Conservation (phyloP, 2,329 filamentous ascomycete species). For the Ciborinia camelliae region DNA sequence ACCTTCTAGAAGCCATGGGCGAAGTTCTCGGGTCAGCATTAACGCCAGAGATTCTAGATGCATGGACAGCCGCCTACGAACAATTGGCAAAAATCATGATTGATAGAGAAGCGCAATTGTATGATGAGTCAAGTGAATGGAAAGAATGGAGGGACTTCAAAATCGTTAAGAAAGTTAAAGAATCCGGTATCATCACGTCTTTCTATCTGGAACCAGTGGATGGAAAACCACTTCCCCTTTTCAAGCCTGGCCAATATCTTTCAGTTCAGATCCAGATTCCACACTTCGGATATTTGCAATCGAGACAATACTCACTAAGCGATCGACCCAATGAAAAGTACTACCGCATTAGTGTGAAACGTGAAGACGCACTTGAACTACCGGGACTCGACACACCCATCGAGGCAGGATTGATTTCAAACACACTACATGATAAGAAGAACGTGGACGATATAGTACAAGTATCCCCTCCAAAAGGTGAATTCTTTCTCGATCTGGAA, state of each 20-base stretch:
- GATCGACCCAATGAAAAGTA: slow-evolving; percentile 51
- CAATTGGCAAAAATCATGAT: slow-evolving; percentile 71
- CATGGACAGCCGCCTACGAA: slow-evolving; percentile 70
- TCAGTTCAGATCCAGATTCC: slow-evolving; percentile 61
- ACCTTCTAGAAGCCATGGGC: slow-evolving; percentile 65
- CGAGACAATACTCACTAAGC: slow-evolving; percentile 72
- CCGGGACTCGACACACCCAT: not conserved
- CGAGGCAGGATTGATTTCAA: slow-evolving; percentile 30
- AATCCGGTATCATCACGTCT: slow-evolving; percentile 60
- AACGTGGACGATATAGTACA: slow-evolving; percentile 51
- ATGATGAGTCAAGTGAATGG: slow-evolving; percentile 49
- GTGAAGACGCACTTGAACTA: slow-evolving; percentile 41
- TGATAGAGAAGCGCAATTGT: slow-evolving; percentile 58
- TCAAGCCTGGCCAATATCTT: slow-evolving; percentile 70
- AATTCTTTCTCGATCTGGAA: slow-evolving; percentile 58
- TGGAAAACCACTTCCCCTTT: slow-evolving; percentile 54
- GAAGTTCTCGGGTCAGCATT: slow-evolving; percentile 64
- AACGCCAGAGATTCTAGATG: slow-evolving; percentile 62
- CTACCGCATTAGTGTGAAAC: slow-evolving; percentile 75
- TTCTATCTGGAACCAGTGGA: slow-evolving; percentile 69
- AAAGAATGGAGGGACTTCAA: slow-evolving; percentile 49
- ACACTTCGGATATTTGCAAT: slow-evolving; percentile 61
- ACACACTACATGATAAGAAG: slow-evolving; percentile 48
- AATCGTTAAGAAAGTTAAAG: slow-evolving; percentile 58
- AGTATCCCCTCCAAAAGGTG: slow-evolving; percentile 54